Conservation (phyloP, 371 early-diverging fungal genomes). For the Apophysomyces variabilis region DNA sequence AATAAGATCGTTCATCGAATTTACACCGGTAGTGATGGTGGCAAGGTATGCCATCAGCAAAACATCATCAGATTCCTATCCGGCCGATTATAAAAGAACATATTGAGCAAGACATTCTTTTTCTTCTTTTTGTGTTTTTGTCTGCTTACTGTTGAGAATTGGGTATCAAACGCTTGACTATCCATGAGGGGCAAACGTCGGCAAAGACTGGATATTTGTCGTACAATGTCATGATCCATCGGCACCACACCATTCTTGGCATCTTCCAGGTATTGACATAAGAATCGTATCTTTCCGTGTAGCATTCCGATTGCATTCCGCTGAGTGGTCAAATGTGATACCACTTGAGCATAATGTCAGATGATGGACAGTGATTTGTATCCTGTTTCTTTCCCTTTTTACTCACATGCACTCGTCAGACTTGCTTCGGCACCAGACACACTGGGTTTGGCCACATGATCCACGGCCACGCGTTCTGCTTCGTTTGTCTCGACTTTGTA, state of each 20-base stretch:
- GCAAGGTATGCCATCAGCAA: slow-evolving; percentile 78
- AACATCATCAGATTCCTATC: slow-evolving; percentile 79
- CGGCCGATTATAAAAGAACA: no score
- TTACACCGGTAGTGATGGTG: slow-evolving; percentile 78
- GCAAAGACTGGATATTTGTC: slow-evolving; percentile 78
- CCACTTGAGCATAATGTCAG: slow-evolving; percentile 50
- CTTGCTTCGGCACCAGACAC: slow-evolving; percentile 57
- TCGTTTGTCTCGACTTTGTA: slow-evolving; percentile 85
- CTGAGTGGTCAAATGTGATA: slow-evolving; percentile 75
- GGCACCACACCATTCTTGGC: slow-evolving; percentile 67
- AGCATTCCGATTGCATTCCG: slow-evolving; percentile 87
- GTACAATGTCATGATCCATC: slow-evolving; percentile 75
- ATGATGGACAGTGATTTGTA: not conserved
- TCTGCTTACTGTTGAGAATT: slow-evolving; percentile 67
- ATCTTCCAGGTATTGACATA: slow-evolving; percentile 75
- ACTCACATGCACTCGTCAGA: slow-evolving; percentile 62
- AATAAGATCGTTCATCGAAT: slow-evolving; percentile 67
- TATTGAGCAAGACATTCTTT: no score
- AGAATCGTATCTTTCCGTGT: slow-evolving; percentile 67
- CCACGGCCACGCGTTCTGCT: slow-evolving; percentile 86
- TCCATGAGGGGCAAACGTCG: slow-evolving; percentile 76
- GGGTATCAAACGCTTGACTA: slow-evolving; percentile 67
- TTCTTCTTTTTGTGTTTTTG: no score
- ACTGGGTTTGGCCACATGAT: slow-evolving; percentile 75
- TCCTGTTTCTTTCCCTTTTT: not conserved